phyloP scores from a whole-genome alignment of 2,329 filamentous ascomycete genomes.

The Arthrobotrys iridis region DNA sequence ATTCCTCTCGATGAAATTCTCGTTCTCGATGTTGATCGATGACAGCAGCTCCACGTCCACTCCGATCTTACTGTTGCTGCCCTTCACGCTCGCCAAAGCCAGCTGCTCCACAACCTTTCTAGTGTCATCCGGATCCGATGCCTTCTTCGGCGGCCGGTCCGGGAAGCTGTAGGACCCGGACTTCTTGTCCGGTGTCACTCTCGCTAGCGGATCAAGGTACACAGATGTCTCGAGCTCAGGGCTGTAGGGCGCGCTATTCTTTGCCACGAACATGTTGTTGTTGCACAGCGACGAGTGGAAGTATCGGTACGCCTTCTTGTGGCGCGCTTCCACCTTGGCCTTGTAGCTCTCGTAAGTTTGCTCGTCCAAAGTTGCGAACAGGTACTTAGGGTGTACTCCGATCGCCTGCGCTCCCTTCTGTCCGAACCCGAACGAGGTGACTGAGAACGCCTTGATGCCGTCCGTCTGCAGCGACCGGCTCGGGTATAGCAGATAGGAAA shows the following conservation, averaged over 20 bases:
- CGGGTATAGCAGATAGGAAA: conserved; percentile 97
- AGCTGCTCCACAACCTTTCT: conserved; percentile 80
- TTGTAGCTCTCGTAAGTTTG: conserved; percentile 83
- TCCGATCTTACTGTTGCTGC: conserved; percentile 79
- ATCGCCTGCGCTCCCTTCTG: conserved; percentile 98
- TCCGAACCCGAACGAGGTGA: conserved; percentile 98
- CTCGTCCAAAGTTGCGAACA: conserved; percentile 92
- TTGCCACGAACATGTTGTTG: conserved; percentile 96
- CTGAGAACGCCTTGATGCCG: conserved; percentile 96
- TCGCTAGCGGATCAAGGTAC: conserved; percentile 92
- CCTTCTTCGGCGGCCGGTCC: conserved; percentile 73
- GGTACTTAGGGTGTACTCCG: conserved; percentile 94
- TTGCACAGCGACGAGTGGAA: conserved; percentile 99
- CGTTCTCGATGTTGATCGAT: conserved; percentile 89
- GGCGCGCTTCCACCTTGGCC: conserved; percentile 85
- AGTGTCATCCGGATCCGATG: conserved; percentile 71
- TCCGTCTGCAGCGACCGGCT: conserved; percentile 96
- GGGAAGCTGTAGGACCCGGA: conserved; percentile 80
- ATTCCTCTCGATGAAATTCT: conserved; percentile 93
- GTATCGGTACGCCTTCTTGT: conserved; percentile 99
- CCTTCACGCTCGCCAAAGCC: conserved; percentile 71
- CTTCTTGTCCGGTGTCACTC: conserved; percentile 87
- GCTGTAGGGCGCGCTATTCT: conserved; percentile 87
- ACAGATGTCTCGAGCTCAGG: conserved; percentile 86
- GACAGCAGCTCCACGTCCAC: conserved; percentile 92